Conservation (phyloP, 331 rosid species). For the Quercus phellos region DNA sequence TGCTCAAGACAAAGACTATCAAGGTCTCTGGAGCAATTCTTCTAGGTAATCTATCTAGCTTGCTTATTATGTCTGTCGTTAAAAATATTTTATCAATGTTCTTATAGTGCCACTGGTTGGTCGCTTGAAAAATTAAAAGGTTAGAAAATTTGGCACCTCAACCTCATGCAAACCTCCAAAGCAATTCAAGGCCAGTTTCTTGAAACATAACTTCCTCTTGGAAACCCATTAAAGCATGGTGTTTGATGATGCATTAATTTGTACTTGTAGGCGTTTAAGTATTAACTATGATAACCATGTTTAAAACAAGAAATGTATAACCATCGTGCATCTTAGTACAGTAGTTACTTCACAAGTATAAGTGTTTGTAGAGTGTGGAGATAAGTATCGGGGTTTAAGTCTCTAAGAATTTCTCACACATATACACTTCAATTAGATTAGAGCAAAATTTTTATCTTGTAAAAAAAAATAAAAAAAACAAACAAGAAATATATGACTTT, state of each 20-base stretch:
- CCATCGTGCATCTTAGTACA: rapidly evolving
- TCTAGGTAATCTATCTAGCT: slow-evolving; percentile 50
- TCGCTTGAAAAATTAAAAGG: too few species aligned
- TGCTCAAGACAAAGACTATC: slow-evolving; percentile 60
- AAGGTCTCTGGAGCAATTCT: slow-evolving; percentile 85
- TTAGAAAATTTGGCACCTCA: too few species aligned
- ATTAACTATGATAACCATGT: not conserved
- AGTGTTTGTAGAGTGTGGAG: too few species aligned
- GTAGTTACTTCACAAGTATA: rapidly evolving
- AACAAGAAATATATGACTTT: too few species aligned
- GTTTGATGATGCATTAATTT: not conserved
- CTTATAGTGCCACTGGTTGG: not conserved
- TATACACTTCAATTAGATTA: rapidly evolving
- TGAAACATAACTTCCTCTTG: too few species aligned
- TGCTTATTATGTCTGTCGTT: not conserved
- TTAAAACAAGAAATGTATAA: too few species aligned
- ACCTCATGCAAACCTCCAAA: too few species aligned
- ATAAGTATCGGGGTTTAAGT: too few species aligned
- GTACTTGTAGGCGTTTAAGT: not conserved
- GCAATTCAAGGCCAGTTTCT: too few species aligned
- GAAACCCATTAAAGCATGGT: too few species aligned
- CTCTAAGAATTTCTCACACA: rapidly evolving
- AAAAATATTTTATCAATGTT: not conserved
- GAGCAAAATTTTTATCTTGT: rapidly evolving
- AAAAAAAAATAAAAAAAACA: too few species aligned